Base-by-base conservation (phyloP, 768 basidiomycete genomes). In the Rhodosporidiobolus odoratus region DNA sequence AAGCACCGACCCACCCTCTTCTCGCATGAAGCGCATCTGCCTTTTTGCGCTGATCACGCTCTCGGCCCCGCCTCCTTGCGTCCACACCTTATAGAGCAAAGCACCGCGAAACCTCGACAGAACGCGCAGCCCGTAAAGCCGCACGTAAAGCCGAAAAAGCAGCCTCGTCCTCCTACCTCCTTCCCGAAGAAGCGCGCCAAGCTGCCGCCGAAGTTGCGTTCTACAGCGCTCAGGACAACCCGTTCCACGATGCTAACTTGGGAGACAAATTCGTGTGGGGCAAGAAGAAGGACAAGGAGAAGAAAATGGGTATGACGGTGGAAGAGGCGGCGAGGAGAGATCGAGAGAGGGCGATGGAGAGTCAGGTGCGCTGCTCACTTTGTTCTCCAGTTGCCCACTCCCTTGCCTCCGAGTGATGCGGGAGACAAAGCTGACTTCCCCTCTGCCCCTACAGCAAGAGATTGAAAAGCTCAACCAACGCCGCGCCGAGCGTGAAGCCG, bases 181-280 rank as follows among this genome's bases (percentile, higher is more conserved):
- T 72, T 77, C 80, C 41, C 66, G 78, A 59, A 75, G 92, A 96
- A 77, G 89, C 90, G 32, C 88, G 94, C 35, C 88, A 89, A 75
- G 88, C 96, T 23, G 92, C 92, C 16, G 82, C 81, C 17, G 95
- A 98, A 80, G 85, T 98, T 52, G 94, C 92, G 74, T 89, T 96
- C 74, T 98, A 98, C 83, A 93, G 92, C 75, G 91, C 93, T 57
- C 87, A 88, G 19, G 94, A 98, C 83, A 99, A 98, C 78, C 96
- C 96, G 0, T 99, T 98, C 83, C 92, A 96, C 81, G 96, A 98
- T 76, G 88, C 91, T 71, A 97, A 98, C 79, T 88, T 98, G 40
- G 89, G 88, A 30, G 91, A 97, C 78, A 92, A 94, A 79, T 99
- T 99, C 80, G 87, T 90, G 67, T 99, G 96, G 96, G 91, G 93